Conservation (phyloP, 768 basidiomycete genomes). For the Nevesoporus exiguus region DNA sequence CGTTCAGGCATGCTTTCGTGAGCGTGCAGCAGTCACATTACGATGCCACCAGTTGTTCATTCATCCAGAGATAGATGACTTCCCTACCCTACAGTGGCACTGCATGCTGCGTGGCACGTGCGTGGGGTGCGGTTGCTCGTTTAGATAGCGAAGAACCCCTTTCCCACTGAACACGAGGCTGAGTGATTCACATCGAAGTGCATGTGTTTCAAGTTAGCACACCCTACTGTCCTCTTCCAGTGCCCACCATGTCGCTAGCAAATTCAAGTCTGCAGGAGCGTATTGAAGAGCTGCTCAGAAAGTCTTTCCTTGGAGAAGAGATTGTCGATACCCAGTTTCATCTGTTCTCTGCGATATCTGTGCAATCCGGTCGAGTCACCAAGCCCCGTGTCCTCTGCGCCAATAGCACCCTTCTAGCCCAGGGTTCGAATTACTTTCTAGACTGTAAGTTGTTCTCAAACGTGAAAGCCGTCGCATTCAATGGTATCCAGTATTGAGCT, state of each 20-base stretch:
- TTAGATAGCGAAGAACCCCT: too few species aligned
- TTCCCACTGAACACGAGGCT: not conserved
- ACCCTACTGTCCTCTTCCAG: not conserved
- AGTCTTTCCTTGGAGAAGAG: conserved; percentile 18
- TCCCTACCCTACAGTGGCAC: too few species aligned
- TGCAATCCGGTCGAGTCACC: conserved; percentile 3
- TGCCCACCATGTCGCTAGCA: not conserved
- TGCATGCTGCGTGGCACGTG: too few species aligned
- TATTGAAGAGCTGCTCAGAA: conserved; percentile 22
- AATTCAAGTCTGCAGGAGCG: conserved; percentile 7
- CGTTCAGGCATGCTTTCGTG: too few species aligned
- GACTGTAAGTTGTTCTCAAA: conserved; percentile 14
- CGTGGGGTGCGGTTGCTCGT: too few species aligned
- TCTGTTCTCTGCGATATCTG: conserved; percentile 24
- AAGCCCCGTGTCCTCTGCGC: conserved; percentile 25
- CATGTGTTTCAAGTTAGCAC: too few species aligned
- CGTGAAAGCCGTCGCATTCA: not conserved
- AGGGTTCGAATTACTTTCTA: conserved; percentile 29
- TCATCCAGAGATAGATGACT: too few species aligned
- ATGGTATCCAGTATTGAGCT: conserved; percentile 1
- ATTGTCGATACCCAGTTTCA: conserved; percentile 31
- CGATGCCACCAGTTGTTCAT: too few species aligned
- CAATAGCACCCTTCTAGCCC: conserved; percentile 26
- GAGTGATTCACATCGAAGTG: too few species aligned
- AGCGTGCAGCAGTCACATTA: too few species aligned